Evolutionary conservation across 306 rosid species (phyloP).

Genomic region (Cucumis sativus): Cucumber_9930_V3 NC_026657.2:11444001-11444500

Average conservation of each 20-base stretch:
- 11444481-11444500: too few relatives aligned
- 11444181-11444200: neutral
- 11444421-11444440: too few relatives aligned
- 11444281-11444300: too few relatives aligned
- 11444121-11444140: neutral
- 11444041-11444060: neutral
- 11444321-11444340: too few relatives aligned
- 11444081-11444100: neutral
- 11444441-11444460: too few relatives aligned
- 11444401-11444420: too few relatives aligned
- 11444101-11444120: neutral
- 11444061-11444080: neutral
- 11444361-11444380: too few relatives aligned
- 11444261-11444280: neutral
- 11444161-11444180: neutral
- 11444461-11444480: too few relatives aligned
- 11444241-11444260: neutral
- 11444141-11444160: neutral
- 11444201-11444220: neutral
- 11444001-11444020: neutral
- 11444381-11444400: too few relatives aligned
- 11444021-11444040: neutral
- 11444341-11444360: too few relatives aligned
- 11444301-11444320: too few relatives aligned
- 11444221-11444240: neutral